Evolutionary conservation across 352 stramenopile species (phyloP), one percentile per base, ranked within the genome.

Genomic region (Phytopythium kandeliae): DNA sequence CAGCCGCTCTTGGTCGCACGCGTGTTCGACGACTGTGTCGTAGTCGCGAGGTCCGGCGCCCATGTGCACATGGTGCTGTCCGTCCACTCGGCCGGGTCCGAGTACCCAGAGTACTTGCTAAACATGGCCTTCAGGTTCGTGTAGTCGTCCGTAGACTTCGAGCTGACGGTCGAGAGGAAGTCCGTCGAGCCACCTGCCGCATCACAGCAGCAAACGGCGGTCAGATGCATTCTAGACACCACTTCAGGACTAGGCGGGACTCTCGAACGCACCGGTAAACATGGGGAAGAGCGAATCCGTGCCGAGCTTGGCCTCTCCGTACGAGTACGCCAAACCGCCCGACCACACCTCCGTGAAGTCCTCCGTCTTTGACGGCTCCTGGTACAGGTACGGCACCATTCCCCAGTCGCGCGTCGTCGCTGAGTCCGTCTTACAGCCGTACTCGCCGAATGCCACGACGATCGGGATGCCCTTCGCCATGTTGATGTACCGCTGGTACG

Each of bases 371-470:
- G 60, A 67, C 12, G 79, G 78, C n/a, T 81, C 58, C 46, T 83
- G 57, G 53, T 90, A 95, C 49, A 92, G 53, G 53, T 95, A 95
- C 34, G 70, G 68, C 43, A 94, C 41, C 84, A 94, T 94, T 10
- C 63, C 69, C 78, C 80, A 94, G 30, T 74, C 71, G 58, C 84
- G 66, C 26, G 72, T 33, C 21, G 60, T 69, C 7, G 62, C 49
- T 1, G 60, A 62, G 40, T 71, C 69, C 34, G 77, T 74, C 40
- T 86, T 82, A 50, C 84, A 94, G 4, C 84, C 84, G 48, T 89
- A 94, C 55, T 94, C 84, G 38, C 84, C 84, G 45, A 94, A 84
- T 3, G 59, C 84, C 40, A 94, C 62, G 3, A 86, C 84, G 28
- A 94, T 90, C 7, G 84, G 84, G 17, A 90, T 69, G n/a, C 84